Percentiles rank a stretch among this genome's conserved stretches.
These are phyloP conservation scores for Lipomyces spencermartinsiae DNA, from an alignment of 805 yeast genomes.

Conservation along the genomic window DNA sequence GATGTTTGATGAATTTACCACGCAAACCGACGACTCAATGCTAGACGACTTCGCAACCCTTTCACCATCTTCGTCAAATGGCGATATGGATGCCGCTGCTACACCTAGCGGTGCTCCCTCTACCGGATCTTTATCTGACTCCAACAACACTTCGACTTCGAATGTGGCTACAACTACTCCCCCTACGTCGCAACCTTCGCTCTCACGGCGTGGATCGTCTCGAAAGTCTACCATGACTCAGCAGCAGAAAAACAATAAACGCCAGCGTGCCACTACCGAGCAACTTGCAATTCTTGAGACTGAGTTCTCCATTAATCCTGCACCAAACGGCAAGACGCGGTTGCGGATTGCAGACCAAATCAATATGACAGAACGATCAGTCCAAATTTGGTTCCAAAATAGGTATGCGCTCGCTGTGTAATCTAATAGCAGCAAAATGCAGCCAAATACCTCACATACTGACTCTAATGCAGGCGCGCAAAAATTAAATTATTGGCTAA, in stretches of 20 bases:
- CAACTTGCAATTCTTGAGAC: constrained; percentile 69
- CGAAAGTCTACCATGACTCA: constrained; percentile 42
- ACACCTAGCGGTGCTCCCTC: constrained; percentile 9
- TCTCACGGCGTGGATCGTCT: constrained; percentile 19
- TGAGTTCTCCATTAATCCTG: constrained; percentile 74
- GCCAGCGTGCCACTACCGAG: constrained; percentile 82
- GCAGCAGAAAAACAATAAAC: constrained; percentile 51
- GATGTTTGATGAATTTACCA: constrained; percentile 11
- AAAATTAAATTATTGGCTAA: constrained; percentile 36
- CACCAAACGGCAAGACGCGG: constrained; percentile 54
- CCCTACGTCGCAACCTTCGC: constrained; percentile 15
- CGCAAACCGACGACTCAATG: constrained; percentile 9
- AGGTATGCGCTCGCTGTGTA: constrained; percentile 12
- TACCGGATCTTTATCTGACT: background rate
- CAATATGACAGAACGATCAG: constrained; percentile 86
- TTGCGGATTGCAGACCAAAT: constrained; percentile 70
- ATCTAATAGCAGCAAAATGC: too few relatives aligned
- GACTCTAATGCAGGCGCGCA: constrained; percentile 27
- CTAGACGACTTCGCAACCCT: constrained; percentile 31
- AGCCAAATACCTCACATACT: background rate
- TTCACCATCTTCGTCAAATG: constrained; percentile 27
- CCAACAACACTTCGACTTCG: background rate
- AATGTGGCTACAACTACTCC: constrained; percentile 1
- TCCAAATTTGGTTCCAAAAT: constrained; percentile 94
- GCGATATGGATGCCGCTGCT: constrained; percentile 16